Conservation (phyloP, 2,329 filamentous ascomycete genomes). For the Capronia epimyces region DNA sequence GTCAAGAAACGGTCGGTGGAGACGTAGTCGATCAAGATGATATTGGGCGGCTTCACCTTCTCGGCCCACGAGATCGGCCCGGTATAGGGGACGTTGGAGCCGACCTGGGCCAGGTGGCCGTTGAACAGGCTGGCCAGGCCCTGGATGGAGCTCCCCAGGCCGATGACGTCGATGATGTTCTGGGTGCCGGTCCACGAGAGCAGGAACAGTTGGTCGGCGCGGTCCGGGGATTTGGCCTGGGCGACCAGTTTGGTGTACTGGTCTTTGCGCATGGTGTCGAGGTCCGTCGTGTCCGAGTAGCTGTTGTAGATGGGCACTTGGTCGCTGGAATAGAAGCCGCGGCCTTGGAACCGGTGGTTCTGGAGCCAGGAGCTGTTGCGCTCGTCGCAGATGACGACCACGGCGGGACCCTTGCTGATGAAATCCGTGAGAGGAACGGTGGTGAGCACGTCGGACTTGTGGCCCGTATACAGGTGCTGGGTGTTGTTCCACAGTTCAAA, state of each 20-base stretch:
- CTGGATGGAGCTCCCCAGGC: background rate
- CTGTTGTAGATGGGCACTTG: slow-evolving; percentile 35
- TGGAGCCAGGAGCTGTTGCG: slow-evolving; percentile 31
- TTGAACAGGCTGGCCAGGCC: background rate
- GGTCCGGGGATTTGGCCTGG: slow-evolving; percentile 26
- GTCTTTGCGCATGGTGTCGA: slow-evolving; percentile 33
- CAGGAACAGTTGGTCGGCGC: slow-evolving; percentile 14
- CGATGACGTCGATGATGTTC: background rate
- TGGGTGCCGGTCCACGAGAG: slow-evolving; percentile 19
- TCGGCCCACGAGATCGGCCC: background rate
- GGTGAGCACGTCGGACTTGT: slow-evolving; percentile 30
- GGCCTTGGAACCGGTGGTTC: slow-evolving; percentile 30
- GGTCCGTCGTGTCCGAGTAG: slow-evolving; percentile 34
- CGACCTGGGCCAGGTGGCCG: background rate
- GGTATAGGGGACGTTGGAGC: background rate
- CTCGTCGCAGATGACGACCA: slow-evolving; percentile 35
- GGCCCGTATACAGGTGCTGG: slow-evolving; percentile 24
- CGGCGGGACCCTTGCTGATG: slow-evolving; percentile 34
- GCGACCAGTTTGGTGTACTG: slow-evolving; percentile 29
- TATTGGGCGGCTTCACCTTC: background rate
- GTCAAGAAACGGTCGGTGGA: background rate
- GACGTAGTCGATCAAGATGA: slow-evolving; percentile 1
- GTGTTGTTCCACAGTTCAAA: slow-evolving; percentile 40
- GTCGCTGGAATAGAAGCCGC: slow-evolving; percentile 34
- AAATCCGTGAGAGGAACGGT: slow-evolving; percentile 34